phyloP scores from a whole-genome alignment of 345 rosid genomes.

The Durio zibethinus region DNA sequence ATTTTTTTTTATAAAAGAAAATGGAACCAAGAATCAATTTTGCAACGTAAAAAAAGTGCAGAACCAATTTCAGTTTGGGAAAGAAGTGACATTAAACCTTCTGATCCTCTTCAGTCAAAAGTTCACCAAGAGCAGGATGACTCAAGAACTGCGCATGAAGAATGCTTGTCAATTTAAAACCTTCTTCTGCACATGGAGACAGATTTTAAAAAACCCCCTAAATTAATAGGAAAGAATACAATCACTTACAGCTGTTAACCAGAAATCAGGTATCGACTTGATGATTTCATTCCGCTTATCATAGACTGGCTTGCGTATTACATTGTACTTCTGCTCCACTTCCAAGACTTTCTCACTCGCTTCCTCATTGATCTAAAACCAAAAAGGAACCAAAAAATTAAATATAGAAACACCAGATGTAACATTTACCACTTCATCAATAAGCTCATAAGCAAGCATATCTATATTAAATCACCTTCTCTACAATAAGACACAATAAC shows the following conservation, averaged over 20 bases:
- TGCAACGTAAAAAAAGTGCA: background rate
- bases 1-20: slow-evolving; percentile 17
- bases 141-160: slow-evolving; percentile 61
- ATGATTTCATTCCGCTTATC: slow-evolving; percentile 75
- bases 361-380: slow-evolving; percentile 75
- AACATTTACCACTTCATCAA: background rate
- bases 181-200: background rate
- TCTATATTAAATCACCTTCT: background rate
- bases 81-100: slow-evolving; percentile 49
- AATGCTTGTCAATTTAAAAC: background rate
- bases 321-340: slow-evolving; percentile 87
- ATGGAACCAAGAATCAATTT: background rate
- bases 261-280: slow-evolving; percentile 80
- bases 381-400: background rate
- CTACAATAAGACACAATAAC: background rate
- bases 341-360: slow-evolving; percentile 90
- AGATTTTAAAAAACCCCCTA: background rate
- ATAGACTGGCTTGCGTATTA: slow-evolving; percentile 78
- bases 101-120: slow-evolving; percentile 85
- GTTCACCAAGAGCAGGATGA: slow-evolving; percentile 79
- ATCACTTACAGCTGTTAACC: slow-evolving; percentile 84
- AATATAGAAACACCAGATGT: background rate
- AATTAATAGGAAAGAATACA: background rate
- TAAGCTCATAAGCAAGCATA: background rate
- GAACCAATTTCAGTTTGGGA: background rate